Evolutionary conservation across 1,284 basidiomycete species (phyloP), one percentile per base, ranked within the genome.

Genomic region (Ustilago bromivora): DNA sequence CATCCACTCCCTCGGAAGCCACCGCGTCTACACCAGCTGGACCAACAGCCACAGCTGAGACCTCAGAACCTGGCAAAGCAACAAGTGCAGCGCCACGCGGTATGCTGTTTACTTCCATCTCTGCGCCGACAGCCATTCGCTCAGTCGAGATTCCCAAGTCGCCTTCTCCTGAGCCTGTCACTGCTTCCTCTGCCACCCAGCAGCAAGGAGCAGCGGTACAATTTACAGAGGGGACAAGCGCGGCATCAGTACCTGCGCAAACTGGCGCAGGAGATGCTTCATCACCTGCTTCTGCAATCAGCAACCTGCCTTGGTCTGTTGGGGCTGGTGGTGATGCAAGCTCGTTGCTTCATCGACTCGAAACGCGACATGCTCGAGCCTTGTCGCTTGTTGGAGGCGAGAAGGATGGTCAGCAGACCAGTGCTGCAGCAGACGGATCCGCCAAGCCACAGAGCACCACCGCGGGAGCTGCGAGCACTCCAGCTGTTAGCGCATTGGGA

Each of bases 111-210:
- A 74, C 73, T 4, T 79, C 76, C 19, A 70, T 76, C 43, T 70
- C 73, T 34, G 76, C 76, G 12, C 76, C 76, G 0, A 79, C 76
- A 6, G 79, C 77, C 10, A 76, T 82, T 31, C 76, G 79, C 35
- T 78, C 79, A n/a, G 79, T 81, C 17, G 70, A 79, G 51, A 82
- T 82, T 19, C 81, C 81, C 13, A 74, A 75, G 41, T 82, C 81
- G 51, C 81, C 81, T n/a, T 78, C 77, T 55, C 76, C 76, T 13
- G 75, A 72, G 47, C 66, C 66, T 47, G 51, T 52, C 3, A 19
- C 13, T 43, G 23, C 54, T 3, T 12, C 51, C 23, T 41, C 41
- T 31, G 53, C 55, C 0, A 32, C 38, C 4, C 55, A 41, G 43
- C 59, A 65, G 35, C 58, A 57, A 52, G 54, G 17, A 31, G 35